Base-by-base conservation (phyloP, 495 filamentous ascomycete species). In the Penicillium alfredii region DNA sequence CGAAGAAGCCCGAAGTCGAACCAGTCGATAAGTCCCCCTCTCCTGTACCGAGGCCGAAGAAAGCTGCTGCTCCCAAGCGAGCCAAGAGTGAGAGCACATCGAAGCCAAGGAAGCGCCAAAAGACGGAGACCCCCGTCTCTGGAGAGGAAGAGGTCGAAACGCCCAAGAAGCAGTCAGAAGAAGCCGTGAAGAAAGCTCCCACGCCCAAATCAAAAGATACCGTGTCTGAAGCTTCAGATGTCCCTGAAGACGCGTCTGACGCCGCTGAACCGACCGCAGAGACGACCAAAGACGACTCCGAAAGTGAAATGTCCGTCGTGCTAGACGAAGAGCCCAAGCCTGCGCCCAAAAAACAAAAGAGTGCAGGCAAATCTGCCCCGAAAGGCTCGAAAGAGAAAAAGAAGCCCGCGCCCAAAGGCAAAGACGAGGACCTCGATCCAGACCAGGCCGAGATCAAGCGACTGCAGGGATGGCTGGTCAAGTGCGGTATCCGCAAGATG, bases 401-500 rank as follows among this genome's bases (percentile, higher is more conserved):
- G 39, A 60, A 61, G 31, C 41, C 45, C 6, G 27, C 41, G 8
- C n/a, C 54, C 4, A 63, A 66, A 32, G 51, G 33, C 10, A 61
- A 69, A 35, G 58, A 60, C 16, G 51, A 73, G 35, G 77, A 82
- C 7, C 47, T 69, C 5, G 73, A 80, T 22, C 74, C 82, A 0
- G 75, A 86, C 40, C 80, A 90, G 25, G 77, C 73, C 6, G 83
- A 92, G 60, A 86, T 97, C 58, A 97, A 90, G 58, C 79, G 77
- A n/a, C 72, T 98, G 10, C 92, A 98, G 62, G 74, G 77, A 13
- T 87, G 88, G 62, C 72, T 98, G 18, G 50, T 84, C 26, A 96
- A 94, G 65, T 98, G 92, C 51, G 92, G 92, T 12, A 78, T 98
- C 30, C 84, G 87, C 20, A 97, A 96, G 55, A 74, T 96, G 45